phyloP scores from a whole-genome alignment of 192 early-diverging fungal genomes.

The Coemansia sp. region DNA sequence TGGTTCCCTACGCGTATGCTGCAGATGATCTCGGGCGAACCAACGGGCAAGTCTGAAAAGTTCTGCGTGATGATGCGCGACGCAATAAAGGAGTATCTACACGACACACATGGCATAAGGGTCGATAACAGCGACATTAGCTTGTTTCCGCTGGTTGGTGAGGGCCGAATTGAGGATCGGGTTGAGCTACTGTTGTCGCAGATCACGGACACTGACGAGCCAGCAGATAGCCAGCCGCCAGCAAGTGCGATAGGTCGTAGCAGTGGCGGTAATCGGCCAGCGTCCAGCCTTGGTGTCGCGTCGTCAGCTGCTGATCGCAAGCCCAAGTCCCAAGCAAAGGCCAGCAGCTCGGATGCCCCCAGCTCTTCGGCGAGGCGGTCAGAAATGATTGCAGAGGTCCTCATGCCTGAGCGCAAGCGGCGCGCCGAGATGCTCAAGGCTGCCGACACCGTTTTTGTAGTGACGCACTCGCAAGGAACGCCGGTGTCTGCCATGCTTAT shows the following conservation, averaged over 20 bases:
- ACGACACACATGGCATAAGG: constrained; percentile 52
- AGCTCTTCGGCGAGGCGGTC: constrained; percentile 26
- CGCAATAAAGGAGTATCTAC: constrained; percentile 60
- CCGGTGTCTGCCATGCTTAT: constrained; percentile 82
- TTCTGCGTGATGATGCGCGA: constrained; percentile 88
- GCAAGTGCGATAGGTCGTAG: background rate
- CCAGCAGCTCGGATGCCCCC: background rate
- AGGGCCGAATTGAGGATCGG: constrained; percentile 87
- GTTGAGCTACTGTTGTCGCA: constrained; percentile 80
- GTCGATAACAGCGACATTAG: constrained; percentile 57
- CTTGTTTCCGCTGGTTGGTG: constrained; percentile 83
- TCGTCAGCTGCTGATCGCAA: constrained; percentile 6
- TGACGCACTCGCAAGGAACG: constrained; percentile 93
- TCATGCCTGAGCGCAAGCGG: constrained; percentile 32
- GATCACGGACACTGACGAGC: constrained; percentile 52
- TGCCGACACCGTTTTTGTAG: constrained; percentile 77
- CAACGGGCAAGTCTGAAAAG: constrained; percentile 84
- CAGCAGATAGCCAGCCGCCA: background rate
- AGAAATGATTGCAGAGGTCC: constrained; percentile 19
- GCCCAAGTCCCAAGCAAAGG: constrained; percentile 7
- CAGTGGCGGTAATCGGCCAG: constrained; percentile 7
- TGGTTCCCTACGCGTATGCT: constrained; percentile 82
- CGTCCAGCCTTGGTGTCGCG: background rate
- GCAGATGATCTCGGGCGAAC: constrained; percentile 80
- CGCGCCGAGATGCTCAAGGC: constrained; percentile 30